Evolutionary conservation across 768 basidiomycete genomes (phyloP), one percentile per base, ranked within the genome.

Genomic region (Calocybe gangraenosa): DNA sequence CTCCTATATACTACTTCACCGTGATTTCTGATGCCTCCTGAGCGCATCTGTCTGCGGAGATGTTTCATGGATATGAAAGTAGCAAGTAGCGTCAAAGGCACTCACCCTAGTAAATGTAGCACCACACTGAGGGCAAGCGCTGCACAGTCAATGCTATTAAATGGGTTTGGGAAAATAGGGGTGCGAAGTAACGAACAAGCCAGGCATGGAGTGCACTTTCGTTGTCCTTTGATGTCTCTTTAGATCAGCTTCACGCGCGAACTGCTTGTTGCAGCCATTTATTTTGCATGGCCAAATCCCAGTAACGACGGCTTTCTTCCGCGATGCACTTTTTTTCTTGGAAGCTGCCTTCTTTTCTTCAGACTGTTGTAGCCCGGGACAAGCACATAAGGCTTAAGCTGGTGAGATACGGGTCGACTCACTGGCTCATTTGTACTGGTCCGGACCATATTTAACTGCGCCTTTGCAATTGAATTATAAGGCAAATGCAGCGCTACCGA

Each of bases 161-260:
- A 42, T 20, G 25, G 37, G 40, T 11, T 5, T 32, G 9, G 32
- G 32, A 28, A 14, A 22, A 11, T 11, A 20, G 42, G 34, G 18
- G 40, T 28, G 11, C 38, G 33, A 52, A 40, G 47, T 23, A 25
- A 74, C 73, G 56, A 57, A 87, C 86, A 82, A 87, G 55, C 78
- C 79, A 28, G 87, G 84, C 62, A 83, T 69, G 2, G 82, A 82
- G 65, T 89, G 87, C 38, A 75, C 62, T 61, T 86, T 89, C 18
- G 87, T 87, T 23, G 87, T 89, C 60, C 84, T 71, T 59, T 88
- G 87, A 61, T 89, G 87, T 55, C 87, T 62, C 70, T 87, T 88
- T 51, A 89, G 66, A 69, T 89, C 87, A 13, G 87, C 87, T 63
- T 89, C 87, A 42, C 87, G 75, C 37, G 84, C 86, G 58, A 89